Evolutionary conservation across 2,329 filamentous ascomycete genomes (phyloP), one percentile per base, ranked within the genome.

Genomic region (Ceratocystis huliohia): DNA sequence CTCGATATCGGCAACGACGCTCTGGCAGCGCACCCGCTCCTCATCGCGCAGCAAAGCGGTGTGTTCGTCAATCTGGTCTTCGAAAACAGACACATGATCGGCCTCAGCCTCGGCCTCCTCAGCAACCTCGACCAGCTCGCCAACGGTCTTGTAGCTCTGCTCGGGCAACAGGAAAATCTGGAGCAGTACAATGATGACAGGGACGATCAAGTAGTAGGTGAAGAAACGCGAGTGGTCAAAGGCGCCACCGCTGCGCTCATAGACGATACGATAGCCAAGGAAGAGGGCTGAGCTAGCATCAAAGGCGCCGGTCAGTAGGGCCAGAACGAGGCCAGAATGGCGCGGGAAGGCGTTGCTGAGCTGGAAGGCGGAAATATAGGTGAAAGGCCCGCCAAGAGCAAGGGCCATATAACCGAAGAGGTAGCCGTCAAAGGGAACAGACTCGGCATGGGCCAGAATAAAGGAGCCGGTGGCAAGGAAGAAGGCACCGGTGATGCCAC

Each of bases 301-400:
- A 73, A 94, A 95, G 3, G 89, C 88, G 5, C 89, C 89, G 0
- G 89, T 93, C 64, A 95, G 76, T 44, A 91, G 79, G 1, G 90
- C 89, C 7, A 95, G 78, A 69, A 95, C 90, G n/a, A 90, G 77
- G 1, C 89, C 89, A 0, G 88, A 88, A 72, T 87, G 82, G 63
- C 81, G 81, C 0, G 89, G 89, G 72, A 95, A 93, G 2, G 89
- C 86, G 74, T 94, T 94, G 48, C 88, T 91, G 48, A 94, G 82
- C 73, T 94, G 89, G 75, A 93, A 93, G 2, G 87, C 88, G 7
- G 88, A 86, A 67, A 94, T 89, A 75, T 91, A 94, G 64, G 89
- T 83, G 71, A 91, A 92, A 1, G 89, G 88, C 0, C 89, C 90
- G 22, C 89, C 90, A 1, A 93, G 79, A 0, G 89, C 88, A 6